Percentiles rank a stretch among this genome's conserved stretches.
Evolutionary conservation across 1,139 yeast genomes (phyloP).

Genomic region (Saccharomycopsis crataegensis): DNA sequence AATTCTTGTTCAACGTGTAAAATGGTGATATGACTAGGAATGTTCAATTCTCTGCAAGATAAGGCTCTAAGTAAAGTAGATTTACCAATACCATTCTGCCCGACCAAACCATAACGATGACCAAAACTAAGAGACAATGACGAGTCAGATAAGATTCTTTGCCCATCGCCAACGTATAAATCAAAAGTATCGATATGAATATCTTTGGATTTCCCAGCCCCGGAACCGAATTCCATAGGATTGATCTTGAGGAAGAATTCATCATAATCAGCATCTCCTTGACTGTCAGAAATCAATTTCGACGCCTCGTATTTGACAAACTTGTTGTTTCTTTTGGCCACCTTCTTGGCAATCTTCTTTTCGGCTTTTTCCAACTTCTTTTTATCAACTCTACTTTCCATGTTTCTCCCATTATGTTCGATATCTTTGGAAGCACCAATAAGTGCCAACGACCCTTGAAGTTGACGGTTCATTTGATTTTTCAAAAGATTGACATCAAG

Average conservation of each 20-base stretch:
- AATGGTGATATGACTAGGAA: slow-evolving; percentile 92
- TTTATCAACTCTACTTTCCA: slow-evolving; percentile 91
- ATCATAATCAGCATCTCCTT: slow-evolving; percentile 70
- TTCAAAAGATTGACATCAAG: slow-evolving; percentile 63
- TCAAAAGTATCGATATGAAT: slow-evolving; percentile 90
- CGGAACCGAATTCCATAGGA: slow-evolving; percentile 85
- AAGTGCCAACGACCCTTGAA: slow-evolving; percentile 63
- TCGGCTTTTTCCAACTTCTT: slow-evolving; percentile 97
- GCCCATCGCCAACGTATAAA: slow-evolving; percentile 90
- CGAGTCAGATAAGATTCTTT: slow-evolving; percentile 85
- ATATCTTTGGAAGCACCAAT: slow-evolving; percentile 75
- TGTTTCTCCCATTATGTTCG: slow-evolving; percentile 84
- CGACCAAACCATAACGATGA: slow-evolving; percentile 93
- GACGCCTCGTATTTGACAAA: slow-evolving; percentile 90
- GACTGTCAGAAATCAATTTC: slow-evolving; percentile 57
- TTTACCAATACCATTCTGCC: slow-evolving; percentile 99
- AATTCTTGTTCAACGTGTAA: slow-evolving; percentile 97
- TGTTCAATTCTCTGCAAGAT: slow-evolving; percentile 85
- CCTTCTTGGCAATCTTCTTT: slow-evolving; percentile 91
- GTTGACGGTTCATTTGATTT: slow-evolving; percentile 54
- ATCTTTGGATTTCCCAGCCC: slow-evolving; percentile 93
- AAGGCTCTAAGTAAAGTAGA: slow-evolving; percentile 87
- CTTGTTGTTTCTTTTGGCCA: slow-evolving; percentile 85
- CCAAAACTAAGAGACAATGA: slow-evolving; percentile 84
- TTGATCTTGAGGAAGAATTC: slow-evolving; percentile 91